phyloP scores from a whole-genome alignment of 1,284 basidiomycete species.

The Trichosporon faecale region DNA sequence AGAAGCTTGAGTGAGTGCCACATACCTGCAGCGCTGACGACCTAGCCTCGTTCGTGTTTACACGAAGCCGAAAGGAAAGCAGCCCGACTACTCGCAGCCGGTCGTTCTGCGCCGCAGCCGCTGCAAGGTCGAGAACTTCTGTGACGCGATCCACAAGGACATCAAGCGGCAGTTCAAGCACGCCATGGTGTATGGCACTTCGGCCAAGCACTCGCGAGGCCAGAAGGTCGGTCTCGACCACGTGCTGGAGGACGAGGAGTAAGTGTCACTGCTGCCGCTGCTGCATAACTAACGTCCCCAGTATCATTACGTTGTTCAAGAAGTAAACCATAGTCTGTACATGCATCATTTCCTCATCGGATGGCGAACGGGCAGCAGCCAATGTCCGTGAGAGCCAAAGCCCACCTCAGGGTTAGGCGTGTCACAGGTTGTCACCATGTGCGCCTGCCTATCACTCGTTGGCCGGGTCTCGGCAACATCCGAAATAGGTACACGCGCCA shows the following conservation, averaged over 20 bases:
- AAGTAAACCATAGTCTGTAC: neutral
- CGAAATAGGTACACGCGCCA: neutral
- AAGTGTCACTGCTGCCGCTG: neutral
- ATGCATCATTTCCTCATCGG: neutral
- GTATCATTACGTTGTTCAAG: neutral
- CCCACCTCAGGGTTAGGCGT: constrained; percentile 1
- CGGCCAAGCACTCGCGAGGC: constrained; percentile 91
- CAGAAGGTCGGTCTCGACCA: constrained; percentile 95
- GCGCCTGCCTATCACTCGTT: neutral
- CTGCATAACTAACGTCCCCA: constrained; percentile 9
- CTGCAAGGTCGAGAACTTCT: constrained; percentile 74
- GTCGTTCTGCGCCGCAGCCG: constrained; percentile 63
- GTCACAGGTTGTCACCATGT: neutral
- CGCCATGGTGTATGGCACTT: constrained; percentile 87
- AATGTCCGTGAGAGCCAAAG: neutral
- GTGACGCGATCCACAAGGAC: constrained; percentile 59
- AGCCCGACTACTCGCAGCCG: constrained; percentile 77
- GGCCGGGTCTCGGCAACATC: constrained; percentile 1
- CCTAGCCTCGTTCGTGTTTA: constrained; percentile 53
- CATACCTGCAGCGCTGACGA: neutral
- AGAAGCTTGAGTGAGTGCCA: constrained; percentile 75
- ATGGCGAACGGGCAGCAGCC: neutral
- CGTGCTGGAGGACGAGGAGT: constrained; percentile 79
- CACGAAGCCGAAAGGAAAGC: constrained; percentile 87
- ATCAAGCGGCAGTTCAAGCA: constrained; percentile 51